These are phyloP conservation scores for Saccharomycopsis vini DNA, from an alignment of 805 yeast genomes.

Conservation along the genomic window DNA sequence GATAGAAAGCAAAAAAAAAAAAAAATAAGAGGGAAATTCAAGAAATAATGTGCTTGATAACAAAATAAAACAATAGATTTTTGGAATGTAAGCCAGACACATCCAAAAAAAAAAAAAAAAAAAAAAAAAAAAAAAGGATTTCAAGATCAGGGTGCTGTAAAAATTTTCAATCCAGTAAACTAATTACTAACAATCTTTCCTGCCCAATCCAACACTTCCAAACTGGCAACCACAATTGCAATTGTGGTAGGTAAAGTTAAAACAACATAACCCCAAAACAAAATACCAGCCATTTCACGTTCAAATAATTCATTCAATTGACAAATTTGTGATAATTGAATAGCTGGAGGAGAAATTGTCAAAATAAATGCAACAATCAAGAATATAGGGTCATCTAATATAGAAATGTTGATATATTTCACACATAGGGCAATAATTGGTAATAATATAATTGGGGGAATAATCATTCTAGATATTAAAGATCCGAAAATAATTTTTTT, in stretches of 20 bases:
- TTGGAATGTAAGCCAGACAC: too few relatives aligned
- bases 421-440: constrained; percentile 61
- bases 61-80: too few relatives aligned
- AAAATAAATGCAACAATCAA: constrained; percentile 66
- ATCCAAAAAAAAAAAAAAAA: too few relatives aligned
- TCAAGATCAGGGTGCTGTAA: too few relatives aligned
- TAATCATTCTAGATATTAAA: constrained; percentile 65
- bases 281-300: constrained; percentile 73
- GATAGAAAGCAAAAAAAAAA: too few relatives aligned
- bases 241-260: constrained; percentile 72
- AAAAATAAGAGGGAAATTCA: too few relatives aligned
- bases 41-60: too few relatives aligned
- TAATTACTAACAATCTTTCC: constrained; percentile 11
- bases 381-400: constrained; percentile 74
- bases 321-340: constrained; percentile 73
- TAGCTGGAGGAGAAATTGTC: constrained; percentile 77
- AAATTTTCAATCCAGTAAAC: too few relatives aligned
- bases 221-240: constrained; percentile 56
- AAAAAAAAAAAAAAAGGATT: too few relatives aligned
- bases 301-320: constrained; percentile 69
- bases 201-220: constrained; percentile 39
- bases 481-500: constrained; percentile 59
- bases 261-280: constrained; percentile 76
- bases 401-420: constrained; percentile 54
- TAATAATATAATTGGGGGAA: constrained; percentile 58